phyloP scores from a whole-genome alignment of 2,329 filamentous ascomycete genomes.

The Chaetomiaceae sp. region DNA sequence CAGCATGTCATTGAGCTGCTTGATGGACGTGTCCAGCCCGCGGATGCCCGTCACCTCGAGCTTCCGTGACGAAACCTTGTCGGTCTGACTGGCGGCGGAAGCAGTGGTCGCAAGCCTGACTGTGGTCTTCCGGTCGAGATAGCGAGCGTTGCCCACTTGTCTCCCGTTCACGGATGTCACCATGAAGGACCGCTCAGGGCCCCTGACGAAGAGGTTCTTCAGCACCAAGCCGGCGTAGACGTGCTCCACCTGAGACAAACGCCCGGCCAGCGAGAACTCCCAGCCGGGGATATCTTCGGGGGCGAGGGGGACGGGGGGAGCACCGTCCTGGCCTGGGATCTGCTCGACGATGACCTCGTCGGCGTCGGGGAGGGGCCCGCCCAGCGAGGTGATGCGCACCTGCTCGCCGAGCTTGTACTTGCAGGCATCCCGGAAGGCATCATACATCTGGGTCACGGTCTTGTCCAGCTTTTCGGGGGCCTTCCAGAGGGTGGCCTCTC shows the following conservation, averaged over 20 bases:
- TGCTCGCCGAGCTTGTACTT: conserved; percentile 68
- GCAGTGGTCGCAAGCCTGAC: conserved; percentile 30
- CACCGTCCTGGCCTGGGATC: conserved; percentile 39
- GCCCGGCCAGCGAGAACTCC: conserved; percentile 33
- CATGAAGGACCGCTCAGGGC: conserved; percentile 57
- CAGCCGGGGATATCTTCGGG: conserved; percentile 33
- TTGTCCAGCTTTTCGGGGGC: conserved; percentile 56
- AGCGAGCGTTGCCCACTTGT: conserved; percentile 39
- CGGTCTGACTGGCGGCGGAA: conserved; percentile 12
- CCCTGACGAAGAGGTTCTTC: conserved; percentile 55
- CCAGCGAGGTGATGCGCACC: conserved; percentile 53
- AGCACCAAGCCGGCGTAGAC: conserved; percentile 67
- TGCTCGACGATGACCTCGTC: conserved; percentile 58
- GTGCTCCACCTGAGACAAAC: conserved; percentile 50
- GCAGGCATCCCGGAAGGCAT: conserved; percentile 66
- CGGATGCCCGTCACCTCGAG: conserved; percentile 55
- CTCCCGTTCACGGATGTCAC: conserved; percentile 51
- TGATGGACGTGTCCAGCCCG: conserved; percentile 61
- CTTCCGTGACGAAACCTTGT: conserved; percentile 26
- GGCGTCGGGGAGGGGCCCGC: conserved; percentile 48
- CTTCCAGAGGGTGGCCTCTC: conserved; percentile 48
- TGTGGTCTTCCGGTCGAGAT: conserved; percentile 29
- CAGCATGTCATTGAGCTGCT: conserved; percentile 63
- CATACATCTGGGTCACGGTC: conserved; percentile 66
- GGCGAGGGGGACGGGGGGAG: conserved; percentile 29